Conservation (phyloP, 169 alveolate species). For the Plasmodium relictum region DNA sequence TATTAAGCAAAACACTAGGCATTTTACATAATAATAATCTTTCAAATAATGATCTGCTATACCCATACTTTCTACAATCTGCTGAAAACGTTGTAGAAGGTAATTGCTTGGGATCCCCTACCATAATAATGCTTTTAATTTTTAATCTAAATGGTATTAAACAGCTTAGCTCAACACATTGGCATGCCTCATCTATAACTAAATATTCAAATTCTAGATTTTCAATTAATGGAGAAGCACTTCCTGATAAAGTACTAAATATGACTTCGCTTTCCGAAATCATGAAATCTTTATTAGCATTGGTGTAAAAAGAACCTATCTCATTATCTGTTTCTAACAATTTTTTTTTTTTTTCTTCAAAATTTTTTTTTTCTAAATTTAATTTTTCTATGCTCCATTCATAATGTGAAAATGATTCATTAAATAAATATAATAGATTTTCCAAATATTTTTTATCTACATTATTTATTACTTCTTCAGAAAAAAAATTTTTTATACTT, state of each 20-base stretch:
- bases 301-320: constrained; percentile 61
- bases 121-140: constrained; percentile 93
- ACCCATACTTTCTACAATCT: constrained; percentile 85
- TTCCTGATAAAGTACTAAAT: constrained; percentile 93
- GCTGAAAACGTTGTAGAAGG: constrained; percentile 98
- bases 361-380: constrained; percentile 38
- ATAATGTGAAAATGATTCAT: constrained; percentile 71
- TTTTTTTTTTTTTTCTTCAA: constrained; percentile 44
- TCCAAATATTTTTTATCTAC: constrained; percentile 69
- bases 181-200: constrained; percentile 98
- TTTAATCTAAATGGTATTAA: constrained; percentile 84
- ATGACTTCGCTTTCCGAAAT: constrained; percentile 89
- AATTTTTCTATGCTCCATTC: constrained; percentile 72
- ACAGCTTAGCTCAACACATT: constrained; percentile 91
- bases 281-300: constrained; percentile 82
- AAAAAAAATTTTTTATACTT: constrained; percentile 40
- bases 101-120: constrained; percentile 98
- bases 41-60: constrained; percentile 93
- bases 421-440: constrained; percentile 61
- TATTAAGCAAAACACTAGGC: constrained; percentile 89
- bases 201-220: constrained; percentile 93
- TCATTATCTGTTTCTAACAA: constrained; percentile 55
- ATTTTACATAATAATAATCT: constrained; percentile 91
- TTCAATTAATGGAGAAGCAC: constrained; percentile 92
- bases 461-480: constrained; percentile 50